Conservation (phyloP, 2,329 filamentous ascomycete species). For the Zymoseptoria crescenta region DNA sequence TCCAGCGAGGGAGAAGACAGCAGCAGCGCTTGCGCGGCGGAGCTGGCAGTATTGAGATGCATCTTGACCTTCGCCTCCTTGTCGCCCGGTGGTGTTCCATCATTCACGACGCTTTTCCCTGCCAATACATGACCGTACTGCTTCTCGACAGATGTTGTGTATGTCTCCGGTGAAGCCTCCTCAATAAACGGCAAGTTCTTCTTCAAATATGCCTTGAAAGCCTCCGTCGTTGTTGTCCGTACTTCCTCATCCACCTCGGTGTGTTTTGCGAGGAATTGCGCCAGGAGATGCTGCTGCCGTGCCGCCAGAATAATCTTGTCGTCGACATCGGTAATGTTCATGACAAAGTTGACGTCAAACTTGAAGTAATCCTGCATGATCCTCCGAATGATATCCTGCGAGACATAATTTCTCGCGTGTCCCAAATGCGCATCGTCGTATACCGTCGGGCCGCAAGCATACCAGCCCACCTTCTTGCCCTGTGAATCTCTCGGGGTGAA, state of each 20-base stretch:
- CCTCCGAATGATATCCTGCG: conserved; percentile 77
- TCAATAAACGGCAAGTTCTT: conserved; percentile 57
- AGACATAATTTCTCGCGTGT: conserved; percentile 85
- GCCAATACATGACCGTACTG: conserved; percentile 48
- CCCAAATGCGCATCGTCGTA: conserved; percentile 77
- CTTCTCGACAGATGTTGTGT: conserved; percentile 41
- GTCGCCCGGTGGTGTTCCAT: conserved; percentile 54
- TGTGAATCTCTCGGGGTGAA: conserved; percentile 66
- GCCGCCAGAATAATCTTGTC: conserved; percentile 55
- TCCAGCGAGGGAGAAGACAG: conserved; percentile 24
- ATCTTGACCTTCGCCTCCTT: conserved; percentile 83
- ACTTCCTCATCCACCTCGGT: conserved; percentile 38
- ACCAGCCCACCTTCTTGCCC: conserved; percentile 68
- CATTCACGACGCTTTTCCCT: conserved; percentile 48
- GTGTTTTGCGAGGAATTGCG: conserved; percentile 54
- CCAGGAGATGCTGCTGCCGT: conserved; percentile 70
- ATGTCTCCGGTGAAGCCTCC: conserved; percentile 40
- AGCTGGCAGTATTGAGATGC: conserved; percentile 61
- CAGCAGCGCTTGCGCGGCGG: conserved; percentile 46
- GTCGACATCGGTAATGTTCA: conserved; percentile 84
- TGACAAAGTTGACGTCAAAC: conserved; percentile 76
- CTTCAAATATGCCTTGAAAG: conserved; percentile 52
- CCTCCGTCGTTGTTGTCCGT: conserved; percentile 42
- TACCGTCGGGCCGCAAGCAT: conserved; percentile 75
- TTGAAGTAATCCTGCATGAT: conserved; percentile 77